These are phyloP conservation scores for Lipomyces orientalis DNA, from an alignment of 805 yeast species.

Conservation along the genomic window DNA sequence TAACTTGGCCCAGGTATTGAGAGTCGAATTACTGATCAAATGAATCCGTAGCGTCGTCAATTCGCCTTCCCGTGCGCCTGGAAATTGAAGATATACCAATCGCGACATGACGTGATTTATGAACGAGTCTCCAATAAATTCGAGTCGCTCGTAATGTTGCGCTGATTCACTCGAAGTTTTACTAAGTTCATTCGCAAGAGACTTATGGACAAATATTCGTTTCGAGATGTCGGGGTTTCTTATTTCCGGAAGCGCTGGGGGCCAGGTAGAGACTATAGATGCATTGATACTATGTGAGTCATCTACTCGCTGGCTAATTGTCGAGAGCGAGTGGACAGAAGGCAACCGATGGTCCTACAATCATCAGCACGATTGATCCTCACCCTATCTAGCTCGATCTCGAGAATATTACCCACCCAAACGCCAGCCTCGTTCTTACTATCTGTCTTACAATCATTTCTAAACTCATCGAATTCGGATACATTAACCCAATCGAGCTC, in stretches of 20 bases:
- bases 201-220: constrained; percentile 82
- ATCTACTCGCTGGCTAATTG: constrained; percentile 13
- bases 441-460: constrained; percentile 8
- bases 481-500: constrained; percentile 24
- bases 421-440: constrained; percentile 4
- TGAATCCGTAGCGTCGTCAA: constrained; percentile 71
- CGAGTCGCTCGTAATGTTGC: constrained; percentile 52
- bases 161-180: not conserved
- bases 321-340: constrained; percentile 23
- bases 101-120: constrained; percentile 62
- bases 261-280: constrained; percentile 46
- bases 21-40: constrained; percentile 72
- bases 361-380: not conserved
- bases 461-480: constrained; percentile 7
- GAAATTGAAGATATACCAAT: constrained; percentile 68
- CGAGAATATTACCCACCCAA: constrained; percentile 9
- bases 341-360: constrained; percentile 16
- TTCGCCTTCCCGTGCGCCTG: constrained; percentile 77
- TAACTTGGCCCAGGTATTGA: constrained; percentile 69
- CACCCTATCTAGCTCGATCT: not conserved
- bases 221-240: constrained; percentile 62
- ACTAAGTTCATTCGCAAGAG: constrained; percentile 62
- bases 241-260: constrained; percentile 76
- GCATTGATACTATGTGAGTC: not conserved
- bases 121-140: constrained; percentile 36